A percentile compares a stretch with the other conserved stretches of the same genome.
phyloP scores from a whole-genome alignment of 768 basidiomycete species.

The Mycena haematopus region DNA sequence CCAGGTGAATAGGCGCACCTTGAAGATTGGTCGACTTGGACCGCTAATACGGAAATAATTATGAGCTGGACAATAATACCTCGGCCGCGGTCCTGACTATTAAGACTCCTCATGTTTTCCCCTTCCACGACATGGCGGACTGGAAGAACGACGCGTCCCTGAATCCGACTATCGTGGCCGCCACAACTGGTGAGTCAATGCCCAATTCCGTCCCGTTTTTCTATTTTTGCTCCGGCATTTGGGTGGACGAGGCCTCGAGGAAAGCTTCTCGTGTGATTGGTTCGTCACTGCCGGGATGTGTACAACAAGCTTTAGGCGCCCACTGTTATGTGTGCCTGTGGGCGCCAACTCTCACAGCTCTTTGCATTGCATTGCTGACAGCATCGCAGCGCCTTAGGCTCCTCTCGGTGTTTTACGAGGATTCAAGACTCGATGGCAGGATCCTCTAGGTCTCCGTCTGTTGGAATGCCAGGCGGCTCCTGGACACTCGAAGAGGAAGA shows the following conservation, averaged over 20 bases:
- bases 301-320: constrained; percentile 17
- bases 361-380: constrained; percentile 6
- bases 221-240: not conserved
- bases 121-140: too few relatives aligned
- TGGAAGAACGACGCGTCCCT: too few relatives aligned
- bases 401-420: not conserved
- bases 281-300: not conserved
- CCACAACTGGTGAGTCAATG: not conserved
- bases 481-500: constrained; percentile 11
- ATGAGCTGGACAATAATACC: too few relatives aligned
- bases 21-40: too few relatives aligned
- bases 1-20: too few relatives aligned
- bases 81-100: too few relatives aligned
- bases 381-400: not conserved
- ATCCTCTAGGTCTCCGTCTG: not conserved
- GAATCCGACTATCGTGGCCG: not conserved
- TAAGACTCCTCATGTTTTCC: too few relatives aligned
- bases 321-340: not conserved
- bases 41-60: too few relatives aligned
- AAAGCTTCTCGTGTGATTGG: constrained; percentile 25
- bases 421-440: not conserved
- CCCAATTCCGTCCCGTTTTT: not conserved
- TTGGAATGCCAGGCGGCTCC: constrained; percentile 23
- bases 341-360: constrained; percentile 13
- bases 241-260: constrained; percentile 11